Evolutionary conservation across 2,329 filamentous ascomycete genomes (phyloP).

Genomic region (Lachnellula cervina): DNA sequence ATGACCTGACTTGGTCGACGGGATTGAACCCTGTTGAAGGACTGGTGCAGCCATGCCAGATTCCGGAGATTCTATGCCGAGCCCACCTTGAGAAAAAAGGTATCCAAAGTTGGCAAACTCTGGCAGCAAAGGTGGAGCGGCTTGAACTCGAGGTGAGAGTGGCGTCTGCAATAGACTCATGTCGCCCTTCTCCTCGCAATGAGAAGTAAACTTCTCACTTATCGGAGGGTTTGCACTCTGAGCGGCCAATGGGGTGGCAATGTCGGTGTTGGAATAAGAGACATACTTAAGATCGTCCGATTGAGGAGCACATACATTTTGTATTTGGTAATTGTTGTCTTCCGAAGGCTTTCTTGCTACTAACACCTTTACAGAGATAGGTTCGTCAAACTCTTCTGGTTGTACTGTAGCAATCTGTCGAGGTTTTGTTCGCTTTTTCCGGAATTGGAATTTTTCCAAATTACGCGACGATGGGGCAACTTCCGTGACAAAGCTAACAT

Average conservation of each 20-base stretch:
- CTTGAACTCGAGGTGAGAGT: neutral
- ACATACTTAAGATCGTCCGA: neutral
- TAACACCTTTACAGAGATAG: too few species aligned
- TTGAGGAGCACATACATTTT: neutral
- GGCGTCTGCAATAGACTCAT: neutral
- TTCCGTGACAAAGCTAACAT: slow-evolving; percentile 27
- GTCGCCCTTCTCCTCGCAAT: neutral
- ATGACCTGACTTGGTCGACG: too few species aligned
- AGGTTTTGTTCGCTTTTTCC: slow-evolving; percentile 17
- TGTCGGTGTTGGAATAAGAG: neutral
- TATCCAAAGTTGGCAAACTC: neutral
- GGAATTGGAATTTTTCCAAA: slow-evolving; percentile 27
- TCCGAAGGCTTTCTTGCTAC: neutral
- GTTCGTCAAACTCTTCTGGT: neutral
- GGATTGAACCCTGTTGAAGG: neutral
- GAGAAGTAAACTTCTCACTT: neutral
- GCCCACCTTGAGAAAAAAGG: neutral
- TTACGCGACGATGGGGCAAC: slow-evolving; percentile 28
- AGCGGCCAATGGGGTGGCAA: neutral
- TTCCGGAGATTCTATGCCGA: neutral
- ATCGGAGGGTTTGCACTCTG: neutral
- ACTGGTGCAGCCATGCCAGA: neutral
- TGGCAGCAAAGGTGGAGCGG: neutral
- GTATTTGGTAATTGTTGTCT: too few species aligned
- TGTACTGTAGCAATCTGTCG: neutral